Percentiles rank a stretch among this genome's conserved stretches.
Conservation (phyloP, 1,139 yeast genomes). For the Candida sp. region DNA sequence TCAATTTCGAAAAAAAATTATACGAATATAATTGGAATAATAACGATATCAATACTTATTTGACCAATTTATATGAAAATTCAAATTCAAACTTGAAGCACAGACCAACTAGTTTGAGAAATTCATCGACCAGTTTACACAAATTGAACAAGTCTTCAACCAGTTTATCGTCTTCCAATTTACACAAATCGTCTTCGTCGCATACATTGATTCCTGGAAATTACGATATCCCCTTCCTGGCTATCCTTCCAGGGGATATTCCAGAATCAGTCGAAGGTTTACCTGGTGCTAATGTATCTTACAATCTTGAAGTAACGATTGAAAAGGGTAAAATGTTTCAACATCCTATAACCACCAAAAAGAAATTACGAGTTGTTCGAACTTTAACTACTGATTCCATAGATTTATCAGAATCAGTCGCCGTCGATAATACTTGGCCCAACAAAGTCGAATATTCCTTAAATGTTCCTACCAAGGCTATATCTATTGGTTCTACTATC, state of each 20-base stretch:
- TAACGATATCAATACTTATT: constrained; percentile 42
- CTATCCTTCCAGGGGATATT: constrained; percentile 79
- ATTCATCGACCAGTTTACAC: constrained; percentile 17
- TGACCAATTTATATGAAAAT: constrained; percentile 29
- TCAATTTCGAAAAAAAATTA: constrained; percentile 59
- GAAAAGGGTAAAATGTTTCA: constrained; percentile 79
- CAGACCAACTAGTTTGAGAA: constrained; percentile 25
- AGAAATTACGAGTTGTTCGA: constrained; percentile 79
- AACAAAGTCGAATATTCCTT: constrained; percentile 86
- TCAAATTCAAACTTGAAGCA: constrained; percentile 12
- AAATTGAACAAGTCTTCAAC: constrained; percentile 10
- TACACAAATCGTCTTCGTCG: constrained; percentile 11
- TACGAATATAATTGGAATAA: constrained; percentile 80
- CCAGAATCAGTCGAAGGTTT: constrained; percentile 92
- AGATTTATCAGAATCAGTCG: constrained; percentile 87
- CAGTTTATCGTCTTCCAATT: constrained; percentile 6
- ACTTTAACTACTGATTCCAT: constrained; percentile 86
- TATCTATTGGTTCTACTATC: constrained; percentile 81
- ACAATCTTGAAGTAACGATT: constrained; percentile 73
- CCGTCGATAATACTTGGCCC: constrained; percentile 97
- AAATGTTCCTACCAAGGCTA: constrained; percentile 83
- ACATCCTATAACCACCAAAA: constrained; percentile 60
- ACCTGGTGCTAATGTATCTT: constrained; percentile 79
- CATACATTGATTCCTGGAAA: constrained; percentile 63
- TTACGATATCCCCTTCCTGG: constrained; percentile 87